Percentiles rank a stretch among this genome's conserved stretches.
Evolutionary conservation across 2,329 filamentous ascomycete genomes (phyloP).

Genomic region (Fusarium nelsonii): DNA sequence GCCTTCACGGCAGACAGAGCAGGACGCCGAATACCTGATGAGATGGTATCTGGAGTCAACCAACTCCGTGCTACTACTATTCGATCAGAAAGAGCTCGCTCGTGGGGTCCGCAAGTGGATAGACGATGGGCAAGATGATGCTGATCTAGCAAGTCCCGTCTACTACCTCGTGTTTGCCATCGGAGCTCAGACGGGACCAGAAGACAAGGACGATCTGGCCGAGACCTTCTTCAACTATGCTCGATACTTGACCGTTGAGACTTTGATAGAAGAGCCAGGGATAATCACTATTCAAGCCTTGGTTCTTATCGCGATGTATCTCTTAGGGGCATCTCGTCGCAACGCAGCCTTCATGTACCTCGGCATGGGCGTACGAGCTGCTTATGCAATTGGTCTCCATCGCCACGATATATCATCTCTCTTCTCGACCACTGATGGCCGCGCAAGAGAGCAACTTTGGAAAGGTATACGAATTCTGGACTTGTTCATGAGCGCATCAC

Average conservation of each 20-base stretch:
- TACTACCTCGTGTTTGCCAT: constrained; percentile 51
- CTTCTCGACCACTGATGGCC: constrained; percentile 45
- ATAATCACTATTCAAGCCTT: constrained; percentile 52
- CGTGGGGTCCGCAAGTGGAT: constrained; percentile 49
- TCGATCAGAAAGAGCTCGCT: constrained; percentile 49
- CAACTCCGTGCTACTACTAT: constrained; percentile 49
- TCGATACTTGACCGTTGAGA: constrained; percentile 50
- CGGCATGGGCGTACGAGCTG: constrained; percentile 55
- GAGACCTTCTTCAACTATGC: constrained; percentile 53
- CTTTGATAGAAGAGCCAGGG: constrained; percentile 54
- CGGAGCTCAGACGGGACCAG: constrained; percentile 51
- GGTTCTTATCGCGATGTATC: constrained; percentile 54
- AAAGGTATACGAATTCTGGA: constrained; percentile 52
- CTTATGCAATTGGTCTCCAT: constrained; percentile 52
- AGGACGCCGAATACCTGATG: constrained; percentile 48
- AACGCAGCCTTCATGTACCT: constrained; percentile 57
- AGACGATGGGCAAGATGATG: constrained; percentile 35
- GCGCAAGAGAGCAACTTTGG: constrained; percentile 51
- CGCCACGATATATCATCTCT: constrained; percentile 47
- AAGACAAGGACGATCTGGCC: constrained; percentile 51
- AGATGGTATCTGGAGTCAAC: constrained; percentile 51
- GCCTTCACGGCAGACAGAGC: constrained; percentile 38
- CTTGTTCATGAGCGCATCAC: constrained; percentile 51
- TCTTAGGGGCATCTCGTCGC: constrained; percentile 51
- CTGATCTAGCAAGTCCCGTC: constrained; percentile 38